These are phyloP conservation scores for Haplographium delicatum DNA, from an alignment of 495 filamentous ascomycete genomes.

Conservation along the genomic window DNA sequence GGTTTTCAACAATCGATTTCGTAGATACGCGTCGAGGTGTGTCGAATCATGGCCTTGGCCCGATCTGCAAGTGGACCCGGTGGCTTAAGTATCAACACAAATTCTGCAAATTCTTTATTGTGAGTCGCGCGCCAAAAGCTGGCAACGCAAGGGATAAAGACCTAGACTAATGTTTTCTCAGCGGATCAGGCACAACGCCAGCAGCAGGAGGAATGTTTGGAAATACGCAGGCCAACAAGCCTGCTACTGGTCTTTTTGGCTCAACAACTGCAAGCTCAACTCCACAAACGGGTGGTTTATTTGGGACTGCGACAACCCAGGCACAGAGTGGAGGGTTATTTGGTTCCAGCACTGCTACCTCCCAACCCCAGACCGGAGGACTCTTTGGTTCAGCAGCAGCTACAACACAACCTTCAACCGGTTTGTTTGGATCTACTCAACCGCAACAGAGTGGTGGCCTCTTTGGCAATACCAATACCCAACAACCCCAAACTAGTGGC, in stretches of 20 bases:
- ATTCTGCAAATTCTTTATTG: slow-evolving; percentile 66
- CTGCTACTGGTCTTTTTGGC: slow-evolving; percentile 42
- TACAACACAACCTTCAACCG: slow-evolving; percentile 20
- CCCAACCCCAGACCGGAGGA: slow-evolving; percentile 31
- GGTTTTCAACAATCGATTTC: neutral
- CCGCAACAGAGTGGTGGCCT: slow-evolving; percentile 27
- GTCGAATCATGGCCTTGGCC: slow-evolving; percentile 38
- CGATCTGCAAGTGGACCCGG: slow-evolving; percentile 62
- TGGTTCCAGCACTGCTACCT: slow-evolving; percentile 28
- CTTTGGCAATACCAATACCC: slow-evolving; percentile 25
- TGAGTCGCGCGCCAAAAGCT: slow-evolving; percentile 33
- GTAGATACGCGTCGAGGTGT: neutral
- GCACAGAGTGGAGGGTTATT: slow-evolving; percentile 32
- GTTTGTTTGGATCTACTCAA: slow-evolving; percentile 31
- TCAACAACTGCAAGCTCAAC: slow-evolving; percentile 31
- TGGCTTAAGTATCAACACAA: slow-evolving; percentile 76
- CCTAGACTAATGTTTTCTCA: slow-evolving; percentile 9
- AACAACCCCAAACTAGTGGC: slow-evolving; percentile 21
- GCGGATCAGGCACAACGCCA: slow-evolving; percentile 24
- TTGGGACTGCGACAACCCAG: slow-evolving; percentile 32
- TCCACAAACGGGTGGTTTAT: slow-evolving; percentile 30
- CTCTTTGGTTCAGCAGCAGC: slow-evolving; percentile 32
- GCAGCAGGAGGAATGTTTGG: slow-evolving; percentile 38
- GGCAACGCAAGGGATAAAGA: neutral
- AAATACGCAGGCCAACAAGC: slow-evolving; percentile 29